Base-by-base conservation (phyloP, 345 rosid species). In the Reutealis trisperma region DNA sequence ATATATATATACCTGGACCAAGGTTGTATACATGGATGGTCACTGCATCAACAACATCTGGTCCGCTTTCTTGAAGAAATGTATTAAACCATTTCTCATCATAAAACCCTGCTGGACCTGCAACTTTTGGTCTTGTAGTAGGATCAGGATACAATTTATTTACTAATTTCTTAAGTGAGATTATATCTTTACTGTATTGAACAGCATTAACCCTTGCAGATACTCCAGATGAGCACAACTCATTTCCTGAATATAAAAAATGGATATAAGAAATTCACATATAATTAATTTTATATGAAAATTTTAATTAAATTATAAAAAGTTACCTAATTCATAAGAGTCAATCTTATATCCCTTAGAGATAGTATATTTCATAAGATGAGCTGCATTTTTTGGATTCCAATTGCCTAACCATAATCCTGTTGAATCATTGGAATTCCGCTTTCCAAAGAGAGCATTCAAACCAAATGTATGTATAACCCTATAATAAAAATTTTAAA, bases 11-110 rank as follows among this genome's bases (percentile, higher is more conserved):
- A 81, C 91, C 92, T 76, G 89, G 55, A 13, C 93, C 93, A 13
- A 91, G 87, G 42, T 91, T 88, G 79, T 91, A 91, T 25, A 86
- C 83, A 76, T 91, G 96, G 75, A 90, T 93, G 27, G 90, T 86
- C 10, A 83, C 52, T 58, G 85, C 91, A 76, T 86, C 89, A 3
- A 88, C 82, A 49, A 83, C 87, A 30, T 88, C 75, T 11, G 77
- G 84, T 18, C 92, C 93, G 2, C 89, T 66, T 41, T 19, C 73
- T 73, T 78, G 44, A 11, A 89, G 80, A 51, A 85, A 84, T 30
- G 77, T 81, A 1, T 58, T 42, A 57, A 88, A 89, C 96, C 93
- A 91, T 77, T 84, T 32, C 58, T 81, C 60, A n/a, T 91, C 92
- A 3, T 76, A 91, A 60, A 87, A 90, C 1, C 96, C 91, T 24